Base-by-base conservation (phyloP, 2,329 filamentous ascomycete species). In the Clarireedia monteithiana region DNA sequence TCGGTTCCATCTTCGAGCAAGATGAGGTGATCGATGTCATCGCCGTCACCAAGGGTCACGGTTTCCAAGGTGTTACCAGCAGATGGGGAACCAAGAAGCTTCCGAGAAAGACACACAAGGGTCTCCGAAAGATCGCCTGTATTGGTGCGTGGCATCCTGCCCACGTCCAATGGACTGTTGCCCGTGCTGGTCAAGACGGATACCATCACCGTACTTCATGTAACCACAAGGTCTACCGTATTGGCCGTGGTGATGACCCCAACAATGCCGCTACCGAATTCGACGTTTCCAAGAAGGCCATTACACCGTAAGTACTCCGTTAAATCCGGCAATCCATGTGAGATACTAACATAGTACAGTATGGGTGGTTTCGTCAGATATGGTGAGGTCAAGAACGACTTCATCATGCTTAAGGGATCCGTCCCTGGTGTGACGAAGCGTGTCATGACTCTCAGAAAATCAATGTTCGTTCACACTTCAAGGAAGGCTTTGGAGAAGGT, bases 41-140 rank as follows among this genome's bases (percentile, higher is more conserved):
- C 71, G 94, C 92, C 74, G 91, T 99, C 75, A 99, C 94, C 83
- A 97, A 96, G 87, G 94, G 94, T 83, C 91, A 97, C 83, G 94
- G 94, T 76, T 97, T 89, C 88, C 82, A 83, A 75, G 94, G 94
- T 88, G 94, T 99, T 71, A 99, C 94, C 67, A 82, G 86, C 77
- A 86, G 94, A 81, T 99, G 94, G 94, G 94, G 94, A 71, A 99
- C 94, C 82, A 99, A 96, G 89, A 99, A 97, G 90, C 90, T 99
- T 72, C 94, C 94, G 69, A 90, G 94, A 75, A 99, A 99, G 91
- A 99, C 94, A 63, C 94, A 99, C 89, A 99, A 99, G 88, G 94
- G 94, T 96, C 91, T 99, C 74, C 88, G 94, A 74, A 99, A 99
- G 89, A 92, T 99, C 71, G 94, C 94, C 74, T 99, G 94, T 96